These are phyloP conservation scores for Multifurca ochricompacta DNA, from an alignment of 768 basidiomycete species.

Conservation along the genomic window DNA sequence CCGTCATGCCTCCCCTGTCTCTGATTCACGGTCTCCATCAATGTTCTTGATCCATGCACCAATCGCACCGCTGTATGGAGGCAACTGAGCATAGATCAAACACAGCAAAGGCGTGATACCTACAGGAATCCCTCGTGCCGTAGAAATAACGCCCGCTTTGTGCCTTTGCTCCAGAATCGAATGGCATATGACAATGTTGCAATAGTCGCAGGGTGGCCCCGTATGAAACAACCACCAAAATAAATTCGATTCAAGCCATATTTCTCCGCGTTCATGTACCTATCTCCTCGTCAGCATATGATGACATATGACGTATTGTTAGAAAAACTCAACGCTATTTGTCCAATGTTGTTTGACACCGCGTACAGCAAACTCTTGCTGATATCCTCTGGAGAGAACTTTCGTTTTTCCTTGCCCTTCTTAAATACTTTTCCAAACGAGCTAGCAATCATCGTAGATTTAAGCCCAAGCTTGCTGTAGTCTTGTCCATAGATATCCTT, in stretches of 20 bases:
- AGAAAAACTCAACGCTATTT: constrained; percentile 90
- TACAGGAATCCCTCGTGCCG: constrained; percentile 97
- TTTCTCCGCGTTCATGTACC: constrained; percentile 99
- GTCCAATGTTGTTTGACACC: constrained; percentile 97
- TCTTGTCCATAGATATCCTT: constrained; percentile 99
- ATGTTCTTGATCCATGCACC: constrained; percentile 99
- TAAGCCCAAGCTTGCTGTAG: constrained; percentile 89
- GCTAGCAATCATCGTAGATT: constrained; percentile 96
- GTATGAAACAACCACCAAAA: constrained; percentile 98
- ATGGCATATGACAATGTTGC: constrained; percentile 98
- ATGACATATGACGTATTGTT: background rate
- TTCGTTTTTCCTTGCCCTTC: constrained; percentile 70
- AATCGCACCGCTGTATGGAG: constrained; percentile 63
- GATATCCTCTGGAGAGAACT: constrained; percentile 87
- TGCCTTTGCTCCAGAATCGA: constrained; percentile 98
- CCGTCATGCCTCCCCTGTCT: constrained; percentile 13
- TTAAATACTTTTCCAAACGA: constrained; percentile 98
- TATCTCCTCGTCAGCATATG: constrained; percentile 30
- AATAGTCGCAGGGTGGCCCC: constrained; percentile 96
- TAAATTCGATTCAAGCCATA: constrained; percentile 95
- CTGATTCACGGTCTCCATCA: constrained; percentile 33
- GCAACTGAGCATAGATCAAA: constrained; percentile 9
- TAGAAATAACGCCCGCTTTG: constrained; percentile 91
- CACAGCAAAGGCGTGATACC: constrained; percentile 30
- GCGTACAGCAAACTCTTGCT: constrained; percentile 92